phyloP scores from a whole-genome alignment of 179 eudicot species.

The Gypsophila paniculata region DNA sequence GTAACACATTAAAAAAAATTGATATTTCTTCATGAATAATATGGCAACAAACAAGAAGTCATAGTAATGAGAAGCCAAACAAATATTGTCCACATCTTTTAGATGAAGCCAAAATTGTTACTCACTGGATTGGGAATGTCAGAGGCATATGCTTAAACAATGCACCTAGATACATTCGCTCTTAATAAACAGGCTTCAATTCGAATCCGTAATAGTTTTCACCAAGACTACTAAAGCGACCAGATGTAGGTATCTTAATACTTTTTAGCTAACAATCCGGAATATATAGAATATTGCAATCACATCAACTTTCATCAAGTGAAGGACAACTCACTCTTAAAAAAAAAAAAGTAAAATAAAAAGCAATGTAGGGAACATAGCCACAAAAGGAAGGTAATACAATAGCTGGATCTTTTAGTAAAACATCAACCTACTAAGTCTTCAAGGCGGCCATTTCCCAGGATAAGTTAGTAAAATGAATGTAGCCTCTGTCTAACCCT shows the following conservation, averaged over 20 bases:
- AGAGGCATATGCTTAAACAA: too few species aligned
- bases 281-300: not conserved
- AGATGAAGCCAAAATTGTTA: conserved; percentile 1
- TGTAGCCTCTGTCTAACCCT: not conserved
- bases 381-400: conserved; percentile 1
- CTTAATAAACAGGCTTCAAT: too few species aligned
- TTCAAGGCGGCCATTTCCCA: not conserved
- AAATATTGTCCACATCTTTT: not conserved
- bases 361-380: not conserved
- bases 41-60: not conserved
- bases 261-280: not conserved
- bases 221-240: not conserved
- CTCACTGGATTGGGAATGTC: not conserved
- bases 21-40: not conserved
- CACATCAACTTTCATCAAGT: not conserved
- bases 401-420: not conserved
- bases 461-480: not conserved
- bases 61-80: not conserved
- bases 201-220: not conserved
- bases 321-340: not conserved
- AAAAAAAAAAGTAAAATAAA: too few species aligned
- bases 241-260: not conserved
- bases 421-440: too few species aligned
- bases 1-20: not conserved
- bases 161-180: too few species aligned